Evolutionary conservation across 2,329 filamentous ascomycete genomes (phyloP), one percentile per base, ranked within the genome.

Genomic region (Stemphylium lycopersici): DNA sequence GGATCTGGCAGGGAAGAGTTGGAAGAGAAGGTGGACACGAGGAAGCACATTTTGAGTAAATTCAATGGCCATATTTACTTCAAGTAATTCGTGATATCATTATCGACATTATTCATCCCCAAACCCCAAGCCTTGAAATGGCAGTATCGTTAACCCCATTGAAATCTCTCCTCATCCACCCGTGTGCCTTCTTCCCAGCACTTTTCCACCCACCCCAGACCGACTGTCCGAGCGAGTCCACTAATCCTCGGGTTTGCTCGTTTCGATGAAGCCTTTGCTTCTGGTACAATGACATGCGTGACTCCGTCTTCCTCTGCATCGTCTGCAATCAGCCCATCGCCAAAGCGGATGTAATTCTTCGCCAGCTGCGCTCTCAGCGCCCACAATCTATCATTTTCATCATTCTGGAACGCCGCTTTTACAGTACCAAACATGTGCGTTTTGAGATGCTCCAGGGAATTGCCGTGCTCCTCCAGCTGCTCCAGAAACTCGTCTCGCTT

Each of bases 171-270:
- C 48, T 97, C 93, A 61, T 96, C 91, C 41, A 97, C 72, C 56
- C 90, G 68, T 0, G 91, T 96, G 59, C 81, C 82, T 71, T 93
- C 90, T 54, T 80, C 80, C 91, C 93, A 96, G 66, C 90, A 90
- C 47, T 89, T 86, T 45, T 87, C 82, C 0, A 97, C 76, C 95
- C 95, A 99, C 12, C 80, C 79, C 8, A 81, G 72, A 0, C 78
- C 83, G 2, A 97, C 89, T 6, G 93, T 76, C 59, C 90, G 81
- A 0, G 93, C 90, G 32, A 92, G 75, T 12, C 47, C 81, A 72
- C 45, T 22, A 7, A 66, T 43, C 15, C 54, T 58, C 16, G 63
- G 61, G 4, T 76, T 68, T 29, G 83, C 78, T n/a, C 75, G 73
- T 4, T 74, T 79, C 2, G 79, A 73, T 4, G 74, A 78, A 4